Percentiles rank a stretch among this genome's conserved stretches.
phyloP scores from a whole-genome alignment of 108 stramenopile genomes.

The Pseudonitzschia multiseries region DNA sequence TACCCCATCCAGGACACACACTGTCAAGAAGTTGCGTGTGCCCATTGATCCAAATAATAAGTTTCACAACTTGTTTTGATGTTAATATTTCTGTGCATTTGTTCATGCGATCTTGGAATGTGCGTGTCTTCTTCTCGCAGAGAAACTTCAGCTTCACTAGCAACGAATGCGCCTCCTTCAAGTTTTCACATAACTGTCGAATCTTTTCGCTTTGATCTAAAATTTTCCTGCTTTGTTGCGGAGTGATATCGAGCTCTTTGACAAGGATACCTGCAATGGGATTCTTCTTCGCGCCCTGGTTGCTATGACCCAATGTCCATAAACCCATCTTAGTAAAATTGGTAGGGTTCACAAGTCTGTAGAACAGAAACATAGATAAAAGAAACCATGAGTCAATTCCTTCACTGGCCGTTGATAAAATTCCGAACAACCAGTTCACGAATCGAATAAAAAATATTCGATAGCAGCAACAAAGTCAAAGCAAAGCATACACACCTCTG shows the following conservation, averaged over 20 bases:
- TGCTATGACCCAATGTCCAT: constrained; percentile 83
- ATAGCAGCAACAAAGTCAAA: background rate
- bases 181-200: constrained; percentile 53
- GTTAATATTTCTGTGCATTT: constrained; percentile 75
- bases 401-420: background rate
- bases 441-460: no score
- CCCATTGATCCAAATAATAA: constrained; percentile 77
- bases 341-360: constrained; percentile 68
- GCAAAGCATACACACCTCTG: constrained; percentile 32
- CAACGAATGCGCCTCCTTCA: constrained; percentile 51
- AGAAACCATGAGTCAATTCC: background rate
- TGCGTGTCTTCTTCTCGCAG: constrained; percentile 67
- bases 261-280: constrained; percentile 76
- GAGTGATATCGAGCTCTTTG: constrained; percentile 73
- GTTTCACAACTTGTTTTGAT: constrained; percentile 70
- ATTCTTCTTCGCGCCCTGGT: constrained; percentile 56
- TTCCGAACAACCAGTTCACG: background rate
- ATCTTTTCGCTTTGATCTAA: constrained; percentile 74
- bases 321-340: constrained; percentile 89
- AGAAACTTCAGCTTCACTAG: constrained; percentile 50
- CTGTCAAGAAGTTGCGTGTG: constrained; percentile 46
- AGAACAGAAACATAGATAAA: background rate
- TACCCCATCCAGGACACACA: constrained; percentile 73
- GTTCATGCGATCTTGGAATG: constrained; percentile 77
- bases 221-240: constrained; percentile 63